A percentile compares a stretch with the other conserved stretches of the same genome.
phyloP scores from a whole-genome alignment of 352 stramenopile species.

The Pythium monospermum region DNA sequence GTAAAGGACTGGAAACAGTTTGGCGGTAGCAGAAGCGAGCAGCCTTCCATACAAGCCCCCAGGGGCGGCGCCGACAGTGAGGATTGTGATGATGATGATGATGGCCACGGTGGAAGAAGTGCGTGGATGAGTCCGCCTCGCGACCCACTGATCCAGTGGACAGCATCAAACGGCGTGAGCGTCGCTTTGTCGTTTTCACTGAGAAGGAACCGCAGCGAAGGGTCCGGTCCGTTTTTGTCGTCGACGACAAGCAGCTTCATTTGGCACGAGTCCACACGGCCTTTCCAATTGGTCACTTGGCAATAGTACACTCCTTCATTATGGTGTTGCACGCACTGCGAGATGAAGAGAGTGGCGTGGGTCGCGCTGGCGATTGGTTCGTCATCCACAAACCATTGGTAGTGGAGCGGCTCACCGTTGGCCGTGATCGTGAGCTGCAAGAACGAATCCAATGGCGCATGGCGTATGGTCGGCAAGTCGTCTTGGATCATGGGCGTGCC shows the following conservation, averaged over 20 bases:
- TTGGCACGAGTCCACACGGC: conserved; percentile 21
- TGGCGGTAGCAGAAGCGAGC: conserved; percentile 44
- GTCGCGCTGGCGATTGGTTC: conserved; percentile 32
- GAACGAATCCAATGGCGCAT: conserved; percentile 42
- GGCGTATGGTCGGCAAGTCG: conserved; percentile 34
- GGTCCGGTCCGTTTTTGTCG: conserved; percentile 33
- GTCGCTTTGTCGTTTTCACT: conserved; percentile 14
- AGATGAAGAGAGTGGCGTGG: conserved; percentile 42
- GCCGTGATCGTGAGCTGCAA: conserved; percentile 40
- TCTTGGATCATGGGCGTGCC: conserved; percentile 42
- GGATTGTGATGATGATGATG: background rate
- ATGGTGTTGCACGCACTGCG: conserved; percentile 43
- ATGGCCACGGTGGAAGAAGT: background rate
- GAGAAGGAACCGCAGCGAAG: conserved; percentile 35
- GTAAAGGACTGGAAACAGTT: conserved; percentile 45
- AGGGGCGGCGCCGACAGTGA: too few relatives aligned
- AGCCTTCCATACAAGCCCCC: conserved; percentile 9
- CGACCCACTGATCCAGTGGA: conserved; percentile 33
- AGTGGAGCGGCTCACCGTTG: conserved; percentile 61
- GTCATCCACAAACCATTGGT: conserved; percentile 55
- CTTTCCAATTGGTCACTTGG: conserved; percentile 51
- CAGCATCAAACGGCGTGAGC: conserved; percentile 1
- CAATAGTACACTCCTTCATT: conserved; percentile 62
- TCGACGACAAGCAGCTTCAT: conserved; percentile 46
- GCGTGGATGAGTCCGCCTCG: conserved; percentile 31